Conservation (phyloP, 805 yeast species). For the Starmerella asiatica region DNA sequence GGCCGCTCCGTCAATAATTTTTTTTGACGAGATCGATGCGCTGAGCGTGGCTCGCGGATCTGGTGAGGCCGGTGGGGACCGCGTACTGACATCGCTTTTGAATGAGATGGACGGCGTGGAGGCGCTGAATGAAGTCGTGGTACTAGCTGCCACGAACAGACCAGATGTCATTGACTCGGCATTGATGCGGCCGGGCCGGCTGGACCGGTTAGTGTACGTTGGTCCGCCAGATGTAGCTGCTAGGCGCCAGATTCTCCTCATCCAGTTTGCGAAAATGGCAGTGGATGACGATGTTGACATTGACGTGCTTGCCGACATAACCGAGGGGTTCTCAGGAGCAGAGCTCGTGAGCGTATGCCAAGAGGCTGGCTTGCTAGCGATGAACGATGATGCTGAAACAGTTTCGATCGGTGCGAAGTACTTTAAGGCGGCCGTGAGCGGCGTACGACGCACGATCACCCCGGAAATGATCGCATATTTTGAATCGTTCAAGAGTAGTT, state of each 20-base stretch:
- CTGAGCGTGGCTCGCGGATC: constrained; percentile 58
- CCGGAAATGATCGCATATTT: constrained; percentile 73
- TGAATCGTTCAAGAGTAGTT: constrained; percentile 40
- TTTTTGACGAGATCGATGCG: constrained; percentile 96
- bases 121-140: constrained; percentile 80
- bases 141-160: constrained; percentile 91
- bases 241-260: constrained; percentile 59
- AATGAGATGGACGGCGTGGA: constrained; percentile 98
- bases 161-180: constrained; percentile 93
- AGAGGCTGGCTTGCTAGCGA: constrained; percentile 90
- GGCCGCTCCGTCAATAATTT: constrained; percentile 86
- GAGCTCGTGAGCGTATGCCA: constrained; percentile 85
- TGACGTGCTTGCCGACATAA: constrained; percentile 40
- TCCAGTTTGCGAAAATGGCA: constrained; percentile 54
- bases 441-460: constrained; percentile 68
- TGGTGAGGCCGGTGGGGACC: constrained; percentile 51
- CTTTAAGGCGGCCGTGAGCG: constrained; percentile 54
- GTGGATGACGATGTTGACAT: constrained; percentile 39
- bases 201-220: constrained; percentile 86
- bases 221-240: constrained; percentile 82
- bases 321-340: constrained; percentile 95
- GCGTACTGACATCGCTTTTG: constrained; percentile 77
- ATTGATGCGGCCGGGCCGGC: constrained; percentile 83
- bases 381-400: constrained; percentile 54
- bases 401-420: constrained; percentile 45